Evolutionary conservation across 768 basidiomycete species (phyloP), one percentile per base, ranked within the genome.

Genomic region (Suillus luteus): DNA sequence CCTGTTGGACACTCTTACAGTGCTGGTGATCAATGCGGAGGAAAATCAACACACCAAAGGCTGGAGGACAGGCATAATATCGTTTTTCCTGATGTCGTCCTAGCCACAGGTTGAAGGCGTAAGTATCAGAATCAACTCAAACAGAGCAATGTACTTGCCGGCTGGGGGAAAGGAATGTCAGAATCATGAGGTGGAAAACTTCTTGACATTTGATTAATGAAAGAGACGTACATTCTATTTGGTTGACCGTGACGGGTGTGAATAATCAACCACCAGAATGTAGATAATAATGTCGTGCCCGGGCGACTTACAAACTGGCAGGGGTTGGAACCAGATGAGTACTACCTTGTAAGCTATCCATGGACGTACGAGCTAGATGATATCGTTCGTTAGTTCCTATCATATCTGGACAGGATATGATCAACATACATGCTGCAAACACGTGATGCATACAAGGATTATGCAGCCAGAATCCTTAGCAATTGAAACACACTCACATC

Each of bases 31-130:
- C 14, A 15, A 49, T 4, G 14, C 6, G 1, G 49, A 17, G 15
- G 11, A 22, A 51, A 51, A 8, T 1, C 2, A 27, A 51, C 49
- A 12, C 7, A 49, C 48, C 48, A 49, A 24, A 15, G 48, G 48
- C 24, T 24, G 48, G 8, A 49, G 48, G 48, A 49, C 7, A 1
- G 0, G 14, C 0, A 27, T 8, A 1, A 27, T 24, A 2, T 0
- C 0, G 0, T 15, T 0, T 15, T 1, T 27, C 14, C 0, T n/a
- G n/a, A 1, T 27, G 1, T 0, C 0, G 1, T 0, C 3, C 24
- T 49, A 15, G 14, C 7, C 1, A 27, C 14, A 14, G 24, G 24
- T 49, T 6, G 14, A 27, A 27, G 15, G 49, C 8, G 7, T 49
- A 6, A 24, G 24, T 6, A 27, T 27, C 24, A 27, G 14, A 48